Percentiles rank a stretch among this genome's conserved stretches.
phyloP scores from a whole-genome alignment of 768 basidiomycete species.

The Panellus pusillus region DNA sequence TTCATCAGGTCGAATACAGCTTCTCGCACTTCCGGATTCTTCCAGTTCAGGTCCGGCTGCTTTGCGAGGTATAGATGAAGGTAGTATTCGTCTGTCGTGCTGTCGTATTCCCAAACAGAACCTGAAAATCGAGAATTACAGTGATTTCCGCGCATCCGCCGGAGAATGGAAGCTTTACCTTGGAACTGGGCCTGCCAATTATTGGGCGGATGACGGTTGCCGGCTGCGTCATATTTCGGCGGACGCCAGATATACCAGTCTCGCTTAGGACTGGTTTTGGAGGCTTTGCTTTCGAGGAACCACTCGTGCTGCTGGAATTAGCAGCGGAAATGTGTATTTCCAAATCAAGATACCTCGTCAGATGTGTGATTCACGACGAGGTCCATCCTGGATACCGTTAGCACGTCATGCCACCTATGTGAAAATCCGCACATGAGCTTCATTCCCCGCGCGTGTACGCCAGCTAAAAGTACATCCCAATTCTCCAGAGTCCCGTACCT shows the following conservation, averaged over 20 bases:
- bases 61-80: slow-evolving; percentile 65
- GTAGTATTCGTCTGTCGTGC: slow-evolving; percentile 65
- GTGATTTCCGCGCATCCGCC: background rate
- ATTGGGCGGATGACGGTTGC: slow-evolving; percentile 62
- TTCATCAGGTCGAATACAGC: slow-evolving; percentile 65
- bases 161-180: slow-evolving; percentile 36
- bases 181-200: slow-evolving; percentile 73
- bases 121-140: slow-evolving; percentile 45
- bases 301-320: slow-evolving; percentile 56
- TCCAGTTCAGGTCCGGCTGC: slow-evolving; percentile 81
- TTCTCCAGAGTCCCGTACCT: slow-evolving; percentile 63
- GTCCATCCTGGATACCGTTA: slow-evolving; percentile 55
- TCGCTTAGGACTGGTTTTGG: slow-evolving; percentile 57
- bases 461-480: slow-evolving; percentile 55
- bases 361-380: slow-evolving; percentile 77
- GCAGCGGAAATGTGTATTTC: background rate
- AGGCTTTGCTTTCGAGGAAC: slow-evolving; percentile 59
- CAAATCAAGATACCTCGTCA: slow-evolving; percentile 46
- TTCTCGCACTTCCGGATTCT: slow-evolving; percentile 58
- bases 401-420: background rate
- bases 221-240: slow-evolving; percentile 50
- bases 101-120: slow-evolving; percentile 73
- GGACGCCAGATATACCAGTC: slow-evolving; percentile 81
- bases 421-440: slow-evolving; percentile 56
- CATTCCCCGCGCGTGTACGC: slow-evolving; percentile 62